Conservation (phyloP, 2,329 filamentous ascomycete genomes). For the Phaeomoniella chlamydospora region DNA sequence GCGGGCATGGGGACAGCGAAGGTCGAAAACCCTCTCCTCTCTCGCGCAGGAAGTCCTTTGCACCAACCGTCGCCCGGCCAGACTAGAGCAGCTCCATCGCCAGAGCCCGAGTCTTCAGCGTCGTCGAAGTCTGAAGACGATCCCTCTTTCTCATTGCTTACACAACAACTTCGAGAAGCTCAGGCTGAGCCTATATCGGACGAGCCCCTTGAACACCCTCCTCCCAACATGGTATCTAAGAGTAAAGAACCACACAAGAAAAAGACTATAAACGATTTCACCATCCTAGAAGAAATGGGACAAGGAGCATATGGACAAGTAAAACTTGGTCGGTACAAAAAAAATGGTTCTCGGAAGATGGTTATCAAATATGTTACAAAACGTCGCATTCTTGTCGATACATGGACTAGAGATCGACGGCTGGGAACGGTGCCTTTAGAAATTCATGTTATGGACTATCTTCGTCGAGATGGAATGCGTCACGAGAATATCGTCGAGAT, state of each 20-base stretch:
- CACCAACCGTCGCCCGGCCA: constrained; percentile 70
- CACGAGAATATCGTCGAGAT: constrained; percentile 56
- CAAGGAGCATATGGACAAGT: constrained; percentile 97
- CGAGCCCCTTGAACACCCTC: constrained; percentile 21
- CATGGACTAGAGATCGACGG: constrained; percentile 87
- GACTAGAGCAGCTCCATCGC: constrained; percentile 27
- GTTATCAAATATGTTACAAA: constrained; percentile 98
- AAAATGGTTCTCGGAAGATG: constrained; percentile 54
- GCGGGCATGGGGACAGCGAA: constrained; percentile 48
- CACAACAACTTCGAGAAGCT: constrained; percentile 35
- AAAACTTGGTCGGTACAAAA: constrained; percentile 80
- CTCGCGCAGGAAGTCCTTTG: constrained; percentile 55
- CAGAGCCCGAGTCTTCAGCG: constrained; percentile 11
- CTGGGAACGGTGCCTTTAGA: constrained; percentile 91
- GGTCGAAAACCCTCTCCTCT: constrained; percentile 34
- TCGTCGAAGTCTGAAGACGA: constrained; percentile 18
- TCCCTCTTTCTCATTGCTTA: constrained; percentile 30
- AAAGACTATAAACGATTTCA: constrained; percentile 79
- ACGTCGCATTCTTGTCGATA: constrained; percentile 89
- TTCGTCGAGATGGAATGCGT: constrained; percentile 55
- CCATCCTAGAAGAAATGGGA: constrained; percentile 94
- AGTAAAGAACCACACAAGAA: constrained; percentile 36
- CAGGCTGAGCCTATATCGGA: constrained; percentile 29
- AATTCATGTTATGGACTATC: constrained; percentile 91
- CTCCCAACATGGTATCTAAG: constrained; percentile 10